phyloP scores from a whole-genome alignment of 352 stramenopile genomes.

The Globisporangium nunn region DNA sequence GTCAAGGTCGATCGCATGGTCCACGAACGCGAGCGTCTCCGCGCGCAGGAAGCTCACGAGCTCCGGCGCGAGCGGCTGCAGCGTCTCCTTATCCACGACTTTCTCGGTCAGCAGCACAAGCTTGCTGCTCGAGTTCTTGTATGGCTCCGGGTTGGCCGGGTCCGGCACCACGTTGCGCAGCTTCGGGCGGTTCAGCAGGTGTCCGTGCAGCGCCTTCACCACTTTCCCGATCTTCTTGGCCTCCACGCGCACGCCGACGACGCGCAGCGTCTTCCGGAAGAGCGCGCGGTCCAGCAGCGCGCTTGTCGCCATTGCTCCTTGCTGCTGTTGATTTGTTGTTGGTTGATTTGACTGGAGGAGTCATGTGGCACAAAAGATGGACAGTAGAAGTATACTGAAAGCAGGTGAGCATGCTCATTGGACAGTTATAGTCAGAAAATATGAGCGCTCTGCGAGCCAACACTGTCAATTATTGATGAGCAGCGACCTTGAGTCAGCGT shows the following conservation, averaged over 20 bases:
- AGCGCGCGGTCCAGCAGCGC: conserved; percentile 55
- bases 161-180: conserved; percentile 73
- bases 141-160: conserved; percentile 48
- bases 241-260: conserved; percentile 68
- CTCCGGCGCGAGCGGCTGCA: conserved; percentile 40
- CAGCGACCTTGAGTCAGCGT: background rate
- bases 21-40: conserved; percentile 54
- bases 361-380: too few relatives aligned
- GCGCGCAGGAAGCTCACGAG: conserved; percentile 45
- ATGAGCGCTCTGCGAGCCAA: too few relatives aligned
- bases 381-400: too few relatives aligned
- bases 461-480: background rate
- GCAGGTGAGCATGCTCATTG: too few relatives aligned
- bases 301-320: conserved; percentile 10
- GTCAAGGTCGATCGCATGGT: conserved; percentile 64
- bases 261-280: conserved; percentile 63
- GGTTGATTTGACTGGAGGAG: too few relatives aligned
- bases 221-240: conserved; percentile 76
- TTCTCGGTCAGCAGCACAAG: conserved; percentile 65
- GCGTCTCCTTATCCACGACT: conserved; percentile 44
- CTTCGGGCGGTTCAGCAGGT: conserved; percentile 64
- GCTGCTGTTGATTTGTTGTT: too few relatives aligned
- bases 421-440: too few relatives aligned
- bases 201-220: conserved; percentile 61
- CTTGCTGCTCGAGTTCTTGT: conserved; percentile 62